phyloP scores from a whole-genome alignment of 192 early-diverging fungal species.

The Backusella circina region DNA sequence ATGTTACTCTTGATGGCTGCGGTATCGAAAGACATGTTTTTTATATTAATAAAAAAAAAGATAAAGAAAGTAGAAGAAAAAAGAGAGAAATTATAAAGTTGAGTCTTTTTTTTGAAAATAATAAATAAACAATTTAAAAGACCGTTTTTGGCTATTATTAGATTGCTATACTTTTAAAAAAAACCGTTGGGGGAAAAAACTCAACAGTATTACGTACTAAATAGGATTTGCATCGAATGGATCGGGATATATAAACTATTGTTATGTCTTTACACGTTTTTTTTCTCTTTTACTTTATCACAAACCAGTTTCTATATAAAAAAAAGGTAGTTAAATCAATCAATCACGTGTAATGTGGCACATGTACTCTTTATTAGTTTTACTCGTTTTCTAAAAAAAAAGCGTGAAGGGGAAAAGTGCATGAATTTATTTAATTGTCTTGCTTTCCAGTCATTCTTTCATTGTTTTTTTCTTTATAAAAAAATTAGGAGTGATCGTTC shows the following conservation, averaged over 20 bases:
- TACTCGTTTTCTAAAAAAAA: background rate
- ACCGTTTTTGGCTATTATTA: background rate
- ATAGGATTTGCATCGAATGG: background rate
- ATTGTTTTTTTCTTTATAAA: background rate
- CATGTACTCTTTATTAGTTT: background rate
- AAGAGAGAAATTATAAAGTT: background rate
- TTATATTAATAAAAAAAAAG: background rate
- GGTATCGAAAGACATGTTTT: slow-evolving; percentile 13
- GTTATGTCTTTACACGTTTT: background rate
- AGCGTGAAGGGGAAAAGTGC: background rate
- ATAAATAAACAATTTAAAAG: background rate
- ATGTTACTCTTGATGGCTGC: slow-evolving; percentile 15
- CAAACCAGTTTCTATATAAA: background rate
- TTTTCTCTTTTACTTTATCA: background rate
- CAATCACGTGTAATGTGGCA: background rate
- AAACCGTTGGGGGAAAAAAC: background rate
- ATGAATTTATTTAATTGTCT: background rate
- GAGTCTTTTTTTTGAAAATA: background rate
- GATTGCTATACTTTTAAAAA: background rate
- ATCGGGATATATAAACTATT: background rate
- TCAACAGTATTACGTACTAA: background rate
- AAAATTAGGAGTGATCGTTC: background rate
- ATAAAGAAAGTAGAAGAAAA: slow-evolving; percentile 4
- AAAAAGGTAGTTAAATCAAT: background rate
- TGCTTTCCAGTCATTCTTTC: background rate